Evolutionary conservation across 2,329 filamentous ascomycete genomes (phyloP).

Genomic region (Oidium heveae): DNA sequence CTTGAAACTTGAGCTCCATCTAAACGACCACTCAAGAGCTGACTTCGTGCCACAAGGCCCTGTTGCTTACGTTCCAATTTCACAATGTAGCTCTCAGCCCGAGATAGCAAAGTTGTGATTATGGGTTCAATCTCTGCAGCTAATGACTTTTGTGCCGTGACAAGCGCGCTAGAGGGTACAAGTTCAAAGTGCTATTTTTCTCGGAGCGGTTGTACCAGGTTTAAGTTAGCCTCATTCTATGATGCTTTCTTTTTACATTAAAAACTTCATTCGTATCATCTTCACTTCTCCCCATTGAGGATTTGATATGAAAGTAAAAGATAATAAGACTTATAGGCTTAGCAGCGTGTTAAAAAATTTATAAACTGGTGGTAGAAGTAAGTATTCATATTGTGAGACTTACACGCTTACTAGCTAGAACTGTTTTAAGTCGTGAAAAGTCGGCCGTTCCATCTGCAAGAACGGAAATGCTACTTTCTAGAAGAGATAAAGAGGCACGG

Average conservation of each 20-base stretch:
- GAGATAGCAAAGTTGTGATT: constrained; percentile 33
- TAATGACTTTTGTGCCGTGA: constrained; percentile 36
- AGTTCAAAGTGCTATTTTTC: constrained; percentile 41
- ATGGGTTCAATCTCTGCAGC: constrained; percentile 49
- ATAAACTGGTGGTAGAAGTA: background rate
- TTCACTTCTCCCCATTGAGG: too few species aligned
- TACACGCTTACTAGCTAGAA: constrained; percentile 15
- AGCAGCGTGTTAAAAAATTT: background rate
- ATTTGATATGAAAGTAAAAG: too few species aligned
- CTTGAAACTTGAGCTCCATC: constrained; percentile 18
- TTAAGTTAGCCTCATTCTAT: too few species aligned
- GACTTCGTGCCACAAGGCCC: constrained; percentile 35
- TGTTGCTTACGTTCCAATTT: constrained; percentile 41
- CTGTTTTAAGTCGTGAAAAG: constrained; percentile 15
- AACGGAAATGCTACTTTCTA: constrained; percentile 16
- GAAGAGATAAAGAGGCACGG: constrained; percentile 15
- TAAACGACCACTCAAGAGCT: constrained; percentile 38
- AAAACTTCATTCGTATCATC: too few species aligned
- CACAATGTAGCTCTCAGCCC: constrained; percentile 37
- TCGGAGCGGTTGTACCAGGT: too few species aligned
- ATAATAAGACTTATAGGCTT: background rate
- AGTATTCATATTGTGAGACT: constrained; percentile 1
- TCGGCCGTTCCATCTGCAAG: constrained; percentile 15
- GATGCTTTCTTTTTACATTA: too few species aligned
- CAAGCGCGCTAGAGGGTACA: constrained; percentile 38